phyloP scores from a whole-genome alignment of 495 filamentous ascomycete genomes.

The Elasticomyces elasticus region DNA sequence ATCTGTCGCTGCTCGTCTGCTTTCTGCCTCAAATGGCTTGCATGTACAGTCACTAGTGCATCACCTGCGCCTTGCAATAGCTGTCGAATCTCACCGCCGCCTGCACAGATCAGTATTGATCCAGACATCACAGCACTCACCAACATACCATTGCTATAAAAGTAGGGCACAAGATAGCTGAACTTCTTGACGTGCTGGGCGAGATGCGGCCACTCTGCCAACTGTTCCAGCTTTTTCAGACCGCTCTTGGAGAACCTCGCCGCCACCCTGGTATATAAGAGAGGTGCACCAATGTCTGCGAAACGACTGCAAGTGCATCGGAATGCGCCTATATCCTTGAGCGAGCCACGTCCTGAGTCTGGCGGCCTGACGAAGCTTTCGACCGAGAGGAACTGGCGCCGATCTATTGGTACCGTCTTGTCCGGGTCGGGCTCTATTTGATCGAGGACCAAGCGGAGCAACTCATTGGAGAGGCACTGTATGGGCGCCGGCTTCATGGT shows the following conservation, averaged over 20 bases:
- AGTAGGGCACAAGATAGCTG: constrained; percentile 62
- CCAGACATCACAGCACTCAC: neutral
- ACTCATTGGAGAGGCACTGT: constrained; percentile 45
- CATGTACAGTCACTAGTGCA: constrained; percentile 25
- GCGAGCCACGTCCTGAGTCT: constrained; percentile 34
- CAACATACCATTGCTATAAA: constrained; percentile 41
- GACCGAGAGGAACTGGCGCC: constrained; percentile 43
- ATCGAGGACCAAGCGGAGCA: constrained; percentile 50
- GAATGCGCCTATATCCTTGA: constrained; percentile 41
- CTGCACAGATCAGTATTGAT: neutral
- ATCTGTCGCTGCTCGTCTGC: constrained; percentile 37
- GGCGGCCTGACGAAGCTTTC: constrained; percentile 43
- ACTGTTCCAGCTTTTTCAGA: constrained; percentile 45
- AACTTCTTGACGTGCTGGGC: constrained; percentile 55
- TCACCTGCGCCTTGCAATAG: neutral
- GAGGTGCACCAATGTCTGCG: constrained; percentile 49
- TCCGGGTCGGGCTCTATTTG: constrained; percentile 42
- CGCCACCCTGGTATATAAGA: constrained; percentile 50
- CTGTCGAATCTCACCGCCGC: neutral
- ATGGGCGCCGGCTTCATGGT: neutral
- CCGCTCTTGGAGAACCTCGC: constrained; percentile 52
- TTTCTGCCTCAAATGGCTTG: constrained; percentile 33
- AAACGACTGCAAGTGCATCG: constrained; percentile 54
- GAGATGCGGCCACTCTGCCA: constrained; percentile 40
- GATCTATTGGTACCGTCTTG: constrained; percentile 38